Evolutionary conservation across 163 green algal genomes (phyloP), one percentile per base, ranked within the genome.

Genomic region (Coccomyxa subellipsoidea): DNA sequence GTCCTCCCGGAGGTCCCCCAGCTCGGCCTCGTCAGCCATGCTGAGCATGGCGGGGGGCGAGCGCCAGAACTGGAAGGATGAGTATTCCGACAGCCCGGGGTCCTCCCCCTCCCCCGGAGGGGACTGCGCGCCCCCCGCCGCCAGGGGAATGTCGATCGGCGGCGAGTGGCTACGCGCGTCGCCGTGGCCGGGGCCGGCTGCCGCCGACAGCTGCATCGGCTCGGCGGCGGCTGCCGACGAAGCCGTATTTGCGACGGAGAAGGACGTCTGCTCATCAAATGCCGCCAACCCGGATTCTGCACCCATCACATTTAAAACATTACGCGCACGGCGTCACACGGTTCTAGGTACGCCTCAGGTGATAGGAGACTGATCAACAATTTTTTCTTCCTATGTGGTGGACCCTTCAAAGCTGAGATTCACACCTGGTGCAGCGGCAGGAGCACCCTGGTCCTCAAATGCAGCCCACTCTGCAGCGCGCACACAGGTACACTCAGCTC

Each of bases 31-130:
- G 21, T 77, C 70, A n/a, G 32, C 70, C 34, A n/a, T n/a, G n/a
- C n/a, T n/a, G n/a, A 77, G 70, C 70, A 40, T 77, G 32, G 70
- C 12, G 18, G 34, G 70, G 31, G 70, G 70, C 70, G 76, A 38
- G 76, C 76, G 76, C 76, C 76, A 80, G 37, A 38, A 80, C 15
- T 66, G 40, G 76, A 80, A 80, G 0, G 38, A 38, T 7, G 76
- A 69, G 76, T 59, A 80, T 31, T 80, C 10, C 10, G 31, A 31
- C 70, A 77, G 70, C 7, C 8, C 66, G 27, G 66, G 66, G 66
- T 73, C 66, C 70, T 77, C 70, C 27, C 27, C 32, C 4, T 38
- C 70, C 2, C 0, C 9, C 32, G 21, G 1, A 23, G 70, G 70
- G 18, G 70, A 8, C 70, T n/a, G 32, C 27, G 12, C 27, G 4